Evolutionary conservation across 2,329 filamentous ascomycete genomes (phyloP), one percentile per base, ranked within the genome.

Genomic region (Aspergillus pseudoterreus): DNA sequence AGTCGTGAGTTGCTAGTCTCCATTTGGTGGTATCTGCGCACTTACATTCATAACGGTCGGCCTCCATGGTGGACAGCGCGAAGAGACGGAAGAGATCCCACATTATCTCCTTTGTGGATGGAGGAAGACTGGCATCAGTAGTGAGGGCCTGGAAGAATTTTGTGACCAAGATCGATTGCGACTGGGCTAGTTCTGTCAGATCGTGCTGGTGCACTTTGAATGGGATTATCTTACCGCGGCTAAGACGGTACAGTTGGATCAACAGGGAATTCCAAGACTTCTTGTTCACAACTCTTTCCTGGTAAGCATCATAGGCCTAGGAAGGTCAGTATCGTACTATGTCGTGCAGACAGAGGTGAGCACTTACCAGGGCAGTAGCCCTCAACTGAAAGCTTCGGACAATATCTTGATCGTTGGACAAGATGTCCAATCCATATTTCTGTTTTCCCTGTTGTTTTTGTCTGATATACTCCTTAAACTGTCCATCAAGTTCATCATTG

Each of bases 41-140:
- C 56, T 53, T 50, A 62, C 61, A 61, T 45, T 64, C 62, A 30
- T 57, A 63, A n/a, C 55, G 66, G 21, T 71, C 72, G 17, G 64
- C 63, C 43, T 78, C 75, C 52, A 80, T 72, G 0, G 74, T 79
- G 62, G 71, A 71, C 19, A 78, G 65, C 0, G 76, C 69, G 53
- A 77, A 79, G 4, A 80, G 70, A 4, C 71, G 72, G 67, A 76
- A 81, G 47, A 78, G 70, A 5, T 66, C 67, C 43, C 60, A 62
- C 6, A 81, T 57, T 4, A 75, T 66, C 0, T 42, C 4, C 50
- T 58, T 55, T 49, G 65, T n/a, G 61, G 66, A 6, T 54, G 54
- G 0, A 32, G 49, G 36, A 63, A 75, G 33, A 67, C 63, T 27
- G 45, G 43, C 30, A 54, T 59, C 46, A 17, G 58, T 44, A 32